These are phyloP conservation scores for Fomitiporia mediterranea DNA, from an alignment of 1,284 basidiomycete species.

Conservation along the genomic window DNA sequence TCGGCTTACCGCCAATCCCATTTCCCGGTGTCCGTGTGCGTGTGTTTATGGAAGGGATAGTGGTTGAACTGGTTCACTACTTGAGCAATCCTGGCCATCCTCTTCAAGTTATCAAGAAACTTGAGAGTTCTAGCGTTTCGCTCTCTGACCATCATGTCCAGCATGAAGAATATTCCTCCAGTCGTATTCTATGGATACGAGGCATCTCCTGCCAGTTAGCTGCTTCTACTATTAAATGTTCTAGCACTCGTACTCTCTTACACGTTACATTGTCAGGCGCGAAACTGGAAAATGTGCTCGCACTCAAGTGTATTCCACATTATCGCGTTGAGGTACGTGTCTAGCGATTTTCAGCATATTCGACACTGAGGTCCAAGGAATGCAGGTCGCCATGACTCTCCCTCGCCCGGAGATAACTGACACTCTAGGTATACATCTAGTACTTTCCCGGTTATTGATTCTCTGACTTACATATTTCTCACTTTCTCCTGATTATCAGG, in stretches of 20 bases:
- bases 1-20: not conserved
- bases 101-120: not conserved
- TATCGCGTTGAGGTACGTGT: conserved; percentile 40
- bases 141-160: conserved; percentile 5
- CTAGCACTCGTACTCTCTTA: not conserved
- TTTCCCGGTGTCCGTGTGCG: not conserved
- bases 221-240: conserved; percentile 9
- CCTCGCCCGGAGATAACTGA: conserved; percentile 52
- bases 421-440: conserved; percentile 33
- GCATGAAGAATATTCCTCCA: conserved; percentile 8
- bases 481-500: not conserved
- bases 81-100: not conserved
- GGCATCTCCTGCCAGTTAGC: conserved; percentile 41
- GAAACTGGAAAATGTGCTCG: conserved; percentile 48
- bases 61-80: not conserved
- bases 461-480: not conserved
- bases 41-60: not conserved
- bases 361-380: not conserved
- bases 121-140: not conserved
- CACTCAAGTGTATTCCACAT: conserved; percentile 46
- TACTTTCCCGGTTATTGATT: not conserved
- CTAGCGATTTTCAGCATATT: not conserved
- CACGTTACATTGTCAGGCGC: conserved; percentile 35
- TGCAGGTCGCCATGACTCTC: conserved; percentile 42
- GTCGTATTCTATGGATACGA: conserved; percentile 19